These are phyloP conservation scores for Scedosporium minutisporum DNA, from an alignment of 2,329 filamentous ascomycete species.

Conservation along the genomic window DNA sequence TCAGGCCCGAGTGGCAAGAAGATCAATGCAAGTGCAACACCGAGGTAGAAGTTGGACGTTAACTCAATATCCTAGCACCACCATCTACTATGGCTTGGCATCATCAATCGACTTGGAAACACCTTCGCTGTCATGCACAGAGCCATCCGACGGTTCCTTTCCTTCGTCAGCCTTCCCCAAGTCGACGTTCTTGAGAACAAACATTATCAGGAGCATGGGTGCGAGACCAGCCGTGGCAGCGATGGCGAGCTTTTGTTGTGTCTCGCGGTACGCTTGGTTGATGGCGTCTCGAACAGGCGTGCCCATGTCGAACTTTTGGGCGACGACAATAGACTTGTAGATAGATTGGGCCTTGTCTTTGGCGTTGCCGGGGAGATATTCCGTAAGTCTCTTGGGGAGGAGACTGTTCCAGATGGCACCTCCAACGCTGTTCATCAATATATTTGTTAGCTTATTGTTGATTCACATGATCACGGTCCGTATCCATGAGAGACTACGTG, in stretches of 20 bases:
- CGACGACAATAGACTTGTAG: constrained; percentile 16
- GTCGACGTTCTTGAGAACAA: too few species aligned
- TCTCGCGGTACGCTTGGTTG: constrained; percentile 17
- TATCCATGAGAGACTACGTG: constrained; percentile 2
- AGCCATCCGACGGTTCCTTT: too few species aligned
- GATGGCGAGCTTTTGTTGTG: constrained; percentile 18
- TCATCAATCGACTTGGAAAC: too few species aligned
- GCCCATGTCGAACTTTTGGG: constrained; percentile 14
- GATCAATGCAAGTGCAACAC: too few species aligned
- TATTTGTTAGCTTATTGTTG: not conserved
- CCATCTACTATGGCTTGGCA: too few species aligned
- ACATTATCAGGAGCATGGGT: too few species aligned
- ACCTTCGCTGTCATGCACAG: too few species aligned
- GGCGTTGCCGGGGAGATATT: constrained; percentile 14
- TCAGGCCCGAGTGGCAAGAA: too few species aligned
- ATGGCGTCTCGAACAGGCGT: constrained; percentile 14
- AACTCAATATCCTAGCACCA: too few species aligned
- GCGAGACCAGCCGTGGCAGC: constrained; percentile 15
- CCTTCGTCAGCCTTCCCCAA: too few species aligned
- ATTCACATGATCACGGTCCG: not conserved
- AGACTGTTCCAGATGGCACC: constrained; percentile 26
- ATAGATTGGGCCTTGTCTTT: constrained; percentile 12
- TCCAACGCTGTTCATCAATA: constrained; percentile 15
- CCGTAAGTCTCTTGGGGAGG: constrained; percentile 16
- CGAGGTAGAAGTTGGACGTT: too few species aligned